Evolutionary conservation across 495 filamentous ascomycete species (phyloP), one percentile per base, ranked within the genome.

Genomic region (Penicillium dipodomyicola): DNA sequence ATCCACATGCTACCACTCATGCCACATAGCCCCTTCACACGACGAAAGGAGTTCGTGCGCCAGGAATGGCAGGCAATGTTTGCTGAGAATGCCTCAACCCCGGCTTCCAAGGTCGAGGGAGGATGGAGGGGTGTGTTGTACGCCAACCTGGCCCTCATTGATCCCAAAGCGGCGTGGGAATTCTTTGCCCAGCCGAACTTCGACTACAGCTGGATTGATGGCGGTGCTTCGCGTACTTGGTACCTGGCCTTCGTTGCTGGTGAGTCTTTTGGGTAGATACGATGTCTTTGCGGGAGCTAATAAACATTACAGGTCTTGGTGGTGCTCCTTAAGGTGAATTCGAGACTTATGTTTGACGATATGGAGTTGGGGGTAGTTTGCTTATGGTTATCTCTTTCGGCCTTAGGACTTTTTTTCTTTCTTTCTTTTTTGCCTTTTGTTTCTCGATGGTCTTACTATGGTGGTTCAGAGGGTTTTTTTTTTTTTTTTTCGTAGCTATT

Each of bases 1-100:
- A 97, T 98, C 56, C 94, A 98, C 75, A 98, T 98, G 94, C 73
- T 98, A 37, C 94, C 95, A 1, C 78, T 96, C 46, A 80, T 89
- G 33, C 90, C 94, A 1, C 79, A 78, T 53, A 86, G 84, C 0
- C 74, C 86, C 17, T 83, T 87, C 52, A 86, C 85, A 4, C 85
- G 95, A 17, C 77, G 77, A 2, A 62, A 67, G n/a, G 72, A 73
- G 0, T 97, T 96, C 61, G 90, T 95, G 4, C 67, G 68, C 19
- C 81, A 96, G 71, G 94, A 98, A 71, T 98, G 95, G 94, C 75
- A 86, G 27, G 79, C 79, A 14, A 91, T 87, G 62, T 97, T 97
- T 58, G 66, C 71, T 5, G 48, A 60, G n/a, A 67, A 70, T 33
- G 73, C 77, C 19, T 63, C 65, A 1, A 62, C 68, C 2, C 79